Percentiles rank a stretch among this genome's conserved stretches.
These are phyloP conservation scores for Citrullus mucosospermus DNA, from an alignment of 306 rosid genomes.

Conservation along the genomic window DNA sequence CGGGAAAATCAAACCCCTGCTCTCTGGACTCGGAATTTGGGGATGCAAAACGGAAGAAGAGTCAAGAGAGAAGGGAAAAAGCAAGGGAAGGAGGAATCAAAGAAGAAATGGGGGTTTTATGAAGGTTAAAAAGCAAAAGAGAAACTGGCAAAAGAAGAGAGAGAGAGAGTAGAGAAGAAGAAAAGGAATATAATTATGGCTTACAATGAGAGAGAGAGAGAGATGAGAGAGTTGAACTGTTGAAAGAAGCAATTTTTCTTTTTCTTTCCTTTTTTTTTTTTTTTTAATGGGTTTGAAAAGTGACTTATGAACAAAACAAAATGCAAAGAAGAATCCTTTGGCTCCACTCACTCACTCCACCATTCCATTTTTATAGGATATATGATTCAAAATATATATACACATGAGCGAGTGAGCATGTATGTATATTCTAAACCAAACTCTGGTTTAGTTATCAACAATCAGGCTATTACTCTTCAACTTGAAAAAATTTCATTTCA, in stretches of 20 bases:
- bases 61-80: not conserved
- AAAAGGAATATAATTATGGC: conserved; percentile 3
- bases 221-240: not conserved
- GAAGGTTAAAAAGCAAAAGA: conserved; percentile 24
- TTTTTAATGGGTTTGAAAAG: not conserved
- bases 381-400: too few relatives aligned
- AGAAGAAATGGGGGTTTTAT: conserved; percentile 8
- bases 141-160: conserved; percentile 7
- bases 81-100: not conserved
- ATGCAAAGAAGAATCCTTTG: not conserved
- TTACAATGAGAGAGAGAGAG: not conserved
- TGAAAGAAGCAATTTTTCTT: not conserved
- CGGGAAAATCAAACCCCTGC: not conserved
- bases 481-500: too few relatives aligned
- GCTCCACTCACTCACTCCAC: not conserved
- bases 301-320: not conserved
- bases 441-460: too few relatives aligned
- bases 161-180: conserved; percentile 3
- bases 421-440: too few relatives aligned
- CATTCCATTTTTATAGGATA: not conserved
- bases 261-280: not conserved
- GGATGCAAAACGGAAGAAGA: conserved; percentile 1
- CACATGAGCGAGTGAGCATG: too few relatives aligned
- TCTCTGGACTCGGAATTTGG: too few relatives aligned
- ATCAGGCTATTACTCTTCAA: too few relatives aligned